phyloP scores from a whole-genome alignment of 495 filamentous ascomycete genomes.

The Penicilliopsis zonata region DNA sequence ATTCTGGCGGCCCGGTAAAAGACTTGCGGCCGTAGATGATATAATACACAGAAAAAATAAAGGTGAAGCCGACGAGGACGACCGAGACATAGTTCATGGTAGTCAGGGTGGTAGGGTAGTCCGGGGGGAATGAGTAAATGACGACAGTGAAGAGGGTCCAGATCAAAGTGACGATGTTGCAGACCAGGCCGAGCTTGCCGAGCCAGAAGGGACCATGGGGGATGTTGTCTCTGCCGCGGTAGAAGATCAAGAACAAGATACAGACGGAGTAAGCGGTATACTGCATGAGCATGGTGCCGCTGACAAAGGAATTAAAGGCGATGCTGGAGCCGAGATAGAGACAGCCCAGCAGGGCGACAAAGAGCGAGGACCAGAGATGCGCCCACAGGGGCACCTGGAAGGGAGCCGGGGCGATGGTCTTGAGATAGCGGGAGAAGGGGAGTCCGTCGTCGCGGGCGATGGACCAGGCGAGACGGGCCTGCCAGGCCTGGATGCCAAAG shows the following conservation, averaged over 20 bases:
- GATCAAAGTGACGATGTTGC: conserved; percentile 32
- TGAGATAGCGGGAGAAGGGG: conserved; percentile 8
- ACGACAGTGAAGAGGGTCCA: conserved; percentile 43
- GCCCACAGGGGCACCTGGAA: conserved; percentile 22
- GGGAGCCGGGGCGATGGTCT: conserved; percentile 5
- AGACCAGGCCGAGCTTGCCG: conserved; percentile 25
- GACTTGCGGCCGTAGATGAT: conserved; percentile 23
- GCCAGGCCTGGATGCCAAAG: conserved; percentile 25
- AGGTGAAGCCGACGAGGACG: conserved; percentile 31
- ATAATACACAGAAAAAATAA: conserved; percentile 31
- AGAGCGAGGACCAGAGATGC: conserved; percentile 28
- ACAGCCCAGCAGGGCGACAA: conserved; percentile 34
- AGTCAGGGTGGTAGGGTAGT: conserved; percentile 18
- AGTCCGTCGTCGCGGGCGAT: conserved; percentile 24
- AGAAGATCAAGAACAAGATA: conserved; percentile 29
- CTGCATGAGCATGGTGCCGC: conserved; percentile 34
- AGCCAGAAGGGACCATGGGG: conserved; percentile 31
- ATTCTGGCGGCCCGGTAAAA: no score
- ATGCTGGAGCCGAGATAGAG: conserved; percentile 36
- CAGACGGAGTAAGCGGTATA: conserved; percentile 39
- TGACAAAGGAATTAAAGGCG: conserved; percentile 39
- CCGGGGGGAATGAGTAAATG: conserved; percentile 40
- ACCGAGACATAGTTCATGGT: conserved; percentile 43
- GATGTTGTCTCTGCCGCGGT: conserved; percentile 32
- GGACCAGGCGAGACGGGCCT: conserved; percentile 25